phyloP scores from a whole-genome alignment of 1,284 basidiomycete genomes.

The Austroboletus olivaceoglutinosus region DNA sequence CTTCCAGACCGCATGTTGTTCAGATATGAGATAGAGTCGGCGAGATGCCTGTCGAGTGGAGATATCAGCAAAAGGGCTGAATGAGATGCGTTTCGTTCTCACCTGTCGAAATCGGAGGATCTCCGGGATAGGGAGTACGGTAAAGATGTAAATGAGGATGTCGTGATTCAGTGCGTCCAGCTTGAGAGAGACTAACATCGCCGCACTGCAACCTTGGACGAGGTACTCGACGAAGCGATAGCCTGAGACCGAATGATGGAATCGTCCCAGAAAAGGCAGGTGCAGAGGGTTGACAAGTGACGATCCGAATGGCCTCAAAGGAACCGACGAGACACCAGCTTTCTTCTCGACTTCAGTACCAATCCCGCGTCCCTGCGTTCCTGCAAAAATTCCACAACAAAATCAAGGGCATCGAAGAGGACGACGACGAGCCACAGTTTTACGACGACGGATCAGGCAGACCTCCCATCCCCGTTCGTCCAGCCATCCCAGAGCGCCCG shows the following conservation, averaged over 20 bases:
- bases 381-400: conserved; percentile 58
- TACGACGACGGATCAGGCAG: conserved; percentile 63
- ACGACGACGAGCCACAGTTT: conserved; percentile 36
- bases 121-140: conserved; percentile 44
- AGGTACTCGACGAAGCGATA: too few species aligned
- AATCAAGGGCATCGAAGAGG: conserved; percentile 50
- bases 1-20: conserved; percentile 53
- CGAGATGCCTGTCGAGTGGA: conserved; percentile 44
- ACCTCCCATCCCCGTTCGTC: conserved; percentile 71
- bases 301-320: conserved; percentile 49
- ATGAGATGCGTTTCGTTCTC: conserved; percentile 3
- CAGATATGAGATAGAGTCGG: conserved; percentile 43
- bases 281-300: background rate
- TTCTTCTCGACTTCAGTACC: conserved; percentile 61
- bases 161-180: conserved; percentile 43
- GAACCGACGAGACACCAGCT: conserved; percentile 68
- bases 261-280: conserved; percentile 23
- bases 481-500: conserved; percentile 68
- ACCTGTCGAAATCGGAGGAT: conserved; percentile 52
- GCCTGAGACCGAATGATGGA: too few species aligned
- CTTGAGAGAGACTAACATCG: conserved; percentile 16
- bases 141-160: conserved; percentile 47
- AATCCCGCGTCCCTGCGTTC: conserved; percentile 52
- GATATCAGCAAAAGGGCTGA: background rate
- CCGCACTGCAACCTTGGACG: too few species aligned